phyloP scores from a whole-genome alignment of 768 basidiomycete genomes.

The Lactifluus piperatus region DNA sequence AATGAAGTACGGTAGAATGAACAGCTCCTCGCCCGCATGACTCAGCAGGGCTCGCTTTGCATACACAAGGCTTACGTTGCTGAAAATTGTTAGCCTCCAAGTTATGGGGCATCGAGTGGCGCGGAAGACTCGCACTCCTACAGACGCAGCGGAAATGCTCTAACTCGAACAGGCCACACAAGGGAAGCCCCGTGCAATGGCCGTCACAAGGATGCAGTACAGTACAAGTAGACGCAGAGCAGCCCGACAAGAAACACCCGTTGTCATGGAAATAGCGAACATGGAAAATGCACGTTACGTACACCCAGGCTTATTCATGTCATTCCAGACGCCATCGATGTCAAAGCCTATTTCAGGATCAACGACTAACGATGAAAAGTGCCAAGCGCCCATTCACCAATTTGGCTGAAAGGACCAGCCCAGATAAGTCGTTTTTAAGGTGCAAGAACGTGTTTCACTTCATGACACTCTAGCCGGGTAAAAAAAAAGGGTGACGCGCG shows the following conservation, averaged over 20 bases:
- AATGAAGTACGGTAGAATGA: conserved; percentile 51
- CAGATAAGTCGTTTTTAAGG: conserved; percentile 12
- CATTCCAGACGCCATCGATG: conserved; percentile 68
- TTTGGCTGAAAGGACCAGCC: conserved; percentile 56
- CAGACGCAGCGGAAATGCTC: too few species aligned
- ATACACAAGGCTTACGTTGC: conserved; percentile 18
- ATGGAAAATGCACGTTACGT: conserved; percentile 14
- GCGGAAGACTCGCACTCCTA: too few species aligned
- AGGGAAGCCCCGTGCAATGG: conserved; percentile 42
- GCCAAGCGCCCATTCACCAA: conserved; percentile 35
- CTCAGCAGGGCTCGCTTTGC: conserved; percentile 21
- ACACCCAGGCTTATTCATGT: conserved; percentile 71
- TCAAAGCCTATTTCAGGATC: conserved; percentile 44
- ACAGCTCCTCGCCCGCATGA: conserved; percentile 29
- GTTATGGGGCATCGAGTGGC: conserved; percentile 41
- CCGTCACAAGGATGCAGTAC: conserved; percentile 51
- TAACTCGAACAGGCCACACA: too few species aligned
- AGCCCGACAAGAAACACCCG: conserved; percentile 20
- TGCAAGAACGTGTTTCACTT: background rate
- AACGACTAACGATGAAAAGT: conserved; percentile 37
- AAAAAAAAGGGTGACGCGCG: conserved; percentile 49
- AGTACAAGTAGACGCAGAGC: conserved; percentile 61
- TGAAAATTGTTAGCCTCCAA: conserved; percentile 47
- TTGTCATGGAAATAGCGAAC: background rate
- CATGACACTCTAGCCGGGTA: conserved; percentile 34